Conservation (phyloP, 306 rosid species). For the Cucurbita argyrosperma region DNA sequence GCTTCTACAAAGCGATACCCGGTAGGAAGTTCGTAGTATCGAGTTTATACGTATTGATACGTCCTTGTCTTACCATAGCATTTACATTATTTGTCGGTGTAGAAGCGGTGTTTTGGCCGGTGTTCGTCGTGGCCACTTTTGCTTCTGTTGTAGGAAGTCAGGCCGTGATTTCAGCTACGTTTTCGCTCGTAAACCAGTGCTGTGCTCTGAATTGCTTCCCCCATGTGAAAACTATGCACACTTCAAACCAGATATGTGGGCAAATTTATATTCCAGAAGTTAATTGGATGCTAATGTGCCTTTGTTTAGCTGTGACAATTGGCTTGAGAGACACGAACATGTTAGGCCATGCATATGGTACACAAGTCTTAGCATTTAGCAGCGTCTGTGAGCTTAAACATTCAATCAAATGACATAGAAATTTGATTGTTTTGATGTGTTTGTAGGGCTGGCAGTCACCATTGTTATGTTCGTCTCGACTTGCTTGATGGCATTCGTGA, state of each 20-base stretch:
- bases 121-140: conserved; percentile 52
- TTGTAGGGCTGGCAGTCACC: conserved; percentile 47
- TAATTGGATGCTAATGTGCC: conserved; percentile 70
- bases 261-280: conserved; percentile 69
- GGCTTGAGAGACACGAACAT: conserved; percentile 50
- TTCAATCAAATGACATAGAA: background rate
- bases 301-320: conserved; percentile 46
- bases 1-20: conserved; percentile 66
- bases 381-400: background rate
- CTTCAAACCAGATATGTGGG: conserved; percentile 52
- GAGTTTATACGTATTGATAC: background rate
- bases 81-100: conserved; percentile 4
- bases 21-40: conserved; percentile 25
- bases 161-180: conserved; percentile 62
- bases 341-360: conserved; percentile 72
- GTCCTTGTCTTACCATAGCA: background rate
- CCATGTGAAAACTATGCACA: conserved; percentile 40
- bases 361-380: background rate
- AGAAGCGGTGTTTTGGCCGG: conserved; percentile 72
- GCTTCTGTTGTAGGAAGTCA: conserved; percentile 60
- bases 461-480: conserved; percentile 63
- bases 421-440: conserved; percentile 16
- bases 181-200: conserved; percentile 58
- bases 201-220: conserved; percentile 62
- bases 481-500: conserved; percentile 58